Percentiles rank a stretch among this genome's conserved stretches.
phyloP scores from a whole-genome alignment of 2,329 filamentous ascomycete species.

The Thyridium curvatum region DNA sequence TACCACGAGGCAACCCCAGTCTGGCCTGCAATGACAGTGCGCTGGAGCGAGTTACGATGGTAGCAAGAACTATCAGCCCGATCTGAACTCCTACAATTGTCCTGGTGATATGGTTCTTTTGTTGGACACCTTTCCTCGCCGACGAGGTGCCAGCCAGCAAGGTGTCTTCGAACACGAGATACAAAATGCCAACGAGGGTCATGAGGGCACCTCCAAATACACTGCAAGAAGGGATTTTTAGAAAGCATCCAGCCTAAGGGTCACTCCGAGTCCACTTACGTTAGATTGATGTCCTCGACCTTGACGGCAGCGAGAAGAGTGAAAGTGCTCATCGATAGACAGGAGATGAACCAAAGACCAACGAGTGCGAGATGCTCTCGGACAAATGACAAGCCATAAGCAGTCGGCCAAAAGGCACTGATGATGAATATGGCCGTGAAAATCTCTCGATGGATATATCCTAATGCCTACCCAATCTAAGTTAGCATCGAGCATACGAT shows the following conservation, averaged over 20 bases:
- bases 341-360: conserved; percentile 68
- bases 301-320: conserved; percentile 86
- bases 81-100: conserved; percentile 63
- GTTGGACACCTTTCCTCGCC: conserved; percentile 11
- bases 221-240: conserved; percentile 33
- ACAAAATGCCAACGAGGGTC: conserved; percentile 67
- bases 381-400: conserved; percentile 70
- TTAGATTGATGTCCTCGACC: conserved; percentile 65
- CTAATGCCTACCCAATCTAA: conserved; percentile 60
- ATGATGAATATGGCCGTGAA: conserved; percentile 75
- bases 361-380: conserved; percentile 57
- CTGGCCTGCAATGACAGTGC: conserved; percentile 80
- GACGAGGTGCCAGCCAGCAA: conserved; percentile 39
- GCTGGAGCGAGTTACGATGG: conserved; percentile 82
- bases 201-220: conserved; percentile 72
- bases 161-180: conserved; percentile 71
- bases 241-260: conserved; percentile 2
- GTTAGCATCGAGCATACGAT: no score
- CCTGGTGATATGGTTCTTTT: conserved; percentile 43
- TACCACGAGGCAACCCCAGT: conserved; percentile 76
- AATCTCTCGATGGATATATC: conserved; percentile 86
- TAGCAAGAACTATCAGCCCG: conserved; percentile 73
- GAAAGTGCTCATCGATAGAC: conserved; percentile 80
- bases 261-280: conserved; percentile 44
- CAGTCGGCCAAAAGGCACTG: conserved; percentile 70